Evolutionary conservation across 148 eudicot species (phyloP).

Genomic region (Chenopodium berlandieri): DNA sequence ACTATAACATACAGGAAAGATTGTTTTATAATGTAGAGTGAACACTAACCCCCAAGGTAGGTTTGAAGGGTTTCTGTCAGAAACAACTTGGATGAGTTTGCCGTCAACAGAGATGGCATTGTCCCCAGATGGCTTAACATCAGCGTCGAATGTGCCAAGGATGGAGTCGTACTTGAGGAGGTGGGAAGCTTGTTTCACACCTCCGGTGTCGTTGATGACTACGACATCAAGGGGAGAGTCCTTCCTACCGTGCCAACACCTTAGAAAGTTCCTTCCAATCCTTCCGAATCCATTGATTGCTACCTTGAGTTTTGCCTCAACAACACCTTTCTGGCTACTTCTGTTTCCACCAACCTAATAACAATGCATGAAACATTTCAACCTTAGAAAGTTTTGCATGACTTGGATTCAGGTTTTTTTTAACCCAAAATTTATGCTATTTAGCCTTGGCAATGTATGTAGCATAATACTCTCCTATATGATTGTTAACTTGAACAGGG

Average conservation of each 20-base stretch:
- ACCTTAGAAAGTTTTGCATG: too few species aligned
- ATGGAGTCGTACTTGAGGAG: constrained; percentile 97
- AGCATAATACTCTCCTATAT: too few species aligned
- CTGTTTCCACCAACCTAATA: constrained; percentile 37
- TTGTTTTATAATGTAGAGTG: not conserved
- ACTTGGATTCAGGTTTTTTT: not conserved
- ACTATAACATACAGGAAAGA: not conserved
- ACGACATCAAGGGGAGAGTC: constrained; percentile 88
- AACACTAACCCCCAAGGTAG: constrained; percentile 85
- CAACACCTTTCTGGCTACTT: constrained; percentile 42
- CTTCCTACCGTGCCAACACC: constrained; percentile 98
- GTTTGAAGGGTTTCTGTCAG: constrained; percentile 76
- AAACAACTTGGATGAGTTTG: constrained; percentile 83
- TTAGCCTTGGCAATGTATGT: too few species aligned
- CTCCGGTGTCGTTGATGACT: constrained; percentile 93
- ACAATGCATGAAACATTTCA: not conserved
- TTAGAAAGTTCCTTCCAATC: constrained; percentile 94
- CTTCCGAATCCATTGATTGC: constrained; percentile 98
- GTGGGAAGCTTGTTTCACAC: constrained; percentile 97
- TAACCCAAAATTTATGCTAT: not conserved
- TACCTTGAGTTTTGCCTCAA: constrained; percentile 87
- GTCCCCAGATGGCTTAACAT: constrained; percentile 77
- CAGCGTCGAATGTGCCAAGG: constrained; percentile 93
- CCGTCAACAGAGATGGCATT: constrained; percentile 91
- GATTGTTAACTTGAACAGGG: too few species aligned